Conservation (phyloP, 306 rosid species). For the Corylus americana region DNA sequence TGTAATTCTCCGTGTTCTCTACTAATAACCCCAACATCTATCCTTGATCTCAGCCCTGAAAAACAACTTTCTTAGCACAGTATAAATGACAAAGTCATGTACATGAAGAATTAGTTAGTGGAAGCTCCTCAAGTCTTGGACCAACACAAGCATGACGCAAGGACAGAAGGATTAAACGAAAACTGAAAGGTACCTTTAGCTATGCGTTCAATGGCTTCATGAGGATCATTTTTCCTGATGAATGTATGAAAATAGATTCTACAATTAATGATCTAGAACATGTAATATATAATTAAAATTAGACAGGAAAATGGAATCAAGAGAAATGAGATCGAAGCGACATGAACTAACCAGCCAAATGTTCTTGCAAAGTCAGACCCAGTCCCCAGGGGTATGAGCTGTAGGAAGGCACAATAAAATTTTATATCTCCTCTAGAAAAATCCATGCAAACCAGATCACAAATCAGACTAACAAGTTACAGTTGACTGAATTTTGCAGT, state of each 20-base stretch:
- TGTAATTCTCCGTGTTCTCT: conserved; percentile 60
- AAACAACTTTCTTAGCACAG: conserved; percentile 28
- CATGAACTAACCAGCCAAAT: conserved; percentile 73
- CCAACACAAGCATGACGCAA: background rate
- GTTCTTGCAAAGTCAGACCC: conserved; percentile 94
- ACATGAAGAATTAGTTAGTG: background rate
- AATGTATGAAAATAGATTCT: conserved; percentile 22
- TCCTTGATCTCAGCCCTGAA: conserved; percentile 72
- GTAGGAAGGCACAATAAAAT: conserved; percentile 42
- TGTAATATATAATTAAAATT: background rate
- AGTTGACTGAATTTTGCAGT: conserved; percentile 17
- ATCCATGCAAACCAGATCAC: conserved; percentile 17
- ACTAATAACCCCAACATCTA: conserved; percentile 74
- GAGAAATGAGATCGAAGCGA: conserved; percentile 21
- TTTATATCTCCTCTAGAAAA: conserved; percentile 23
- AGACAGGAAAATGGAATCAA: too few relatives aligned
- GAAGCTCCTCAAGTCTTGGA: conserved; percentile 16
- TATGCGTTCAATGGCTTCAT: conserved; percentile 80
- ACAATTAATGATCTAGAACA: conserved; percentile 26
- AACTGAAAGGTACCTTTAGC: conserved; percentile 49
- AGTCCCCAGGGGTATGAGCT: conserved; percentile 95
- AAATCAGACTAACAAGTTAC: conserved; percentile 11
- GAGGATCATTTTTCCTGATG: conserved; percentile 81
- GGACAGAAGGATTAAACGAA: conserved; percentile 14
- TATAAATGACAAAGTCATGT: conserved; percentile 18